Conservation (phyloP, 2,329 filamentous ascomycete species). For the Epichloe brachyelytri region DNA sequence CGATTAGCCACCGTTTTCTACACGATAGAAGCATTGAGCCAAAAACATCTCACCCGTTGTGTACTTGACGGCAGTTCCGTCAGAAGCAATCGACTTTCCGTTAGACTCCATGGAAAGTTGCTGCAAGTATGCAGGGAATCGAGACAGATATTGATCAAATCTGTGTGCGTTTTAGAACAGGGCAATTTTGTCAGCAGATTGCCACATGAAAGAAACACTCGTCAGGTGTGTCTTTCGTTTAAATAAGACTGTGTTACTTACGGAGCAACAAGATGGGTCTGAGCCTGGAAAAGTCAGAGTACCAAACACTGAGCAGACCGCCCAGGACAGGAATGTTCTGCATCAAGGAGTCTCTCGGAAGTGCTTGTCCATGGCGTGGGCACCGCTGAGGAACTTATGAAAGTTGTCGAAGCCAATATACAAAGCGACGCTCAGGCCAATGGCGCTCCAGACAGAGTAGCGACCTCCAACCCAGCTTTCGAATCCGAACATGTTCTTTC, state of each 20-base stretch:
- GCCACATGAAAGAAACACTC: background rate
- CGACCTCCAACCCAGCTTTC: conserved; percentile 97
- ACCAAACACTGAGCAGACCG: conserved; percentile 93
- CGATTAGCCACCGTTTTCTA: background rate
- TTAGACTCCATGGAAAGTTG: conserved; percentile 99
- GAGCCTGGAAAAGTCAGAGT: conserved; percentile 98
- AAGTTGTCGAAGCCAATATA: conserved; percentile 98
- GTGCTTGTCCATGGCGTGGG: conserved; percentile 97
- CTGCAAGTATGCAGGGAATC: conserved; percentile 97
- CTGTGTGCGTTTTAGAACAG: conserved; percentile 25
- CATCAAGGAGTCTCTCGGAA: conserved; percentile 79
- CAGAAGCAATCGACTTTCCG: conserved; percentile 90
- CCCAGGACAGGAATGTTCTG: conserved; percentile 91
- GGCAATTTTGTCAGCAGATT: background rate
- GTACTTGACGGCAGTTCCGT: conserved; percentile 86
- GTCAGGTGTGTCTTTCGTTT: background rate
- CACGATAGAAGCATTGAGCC: background rate
- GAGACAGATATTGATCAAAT: conserved; percentile 98
- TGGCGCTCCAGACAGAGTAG: conserved; percentile 98
- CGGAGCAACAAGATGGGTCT: conserved; percentile 95
- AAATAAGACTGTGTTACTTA: conserved; percentile 32
- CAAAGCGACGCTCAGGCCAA: conserved; percentile 83
- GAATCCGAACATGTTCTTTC: conserved; percentile 99
- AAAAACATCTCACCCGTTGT: conserved; percentile 54
- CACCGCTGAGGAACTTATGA: conserved; percentile 86